Evolutionary conservation across 2,329 filamentous ascomycete species (phyloP).

Genomic region (Talaromyces sp.): DNA sequence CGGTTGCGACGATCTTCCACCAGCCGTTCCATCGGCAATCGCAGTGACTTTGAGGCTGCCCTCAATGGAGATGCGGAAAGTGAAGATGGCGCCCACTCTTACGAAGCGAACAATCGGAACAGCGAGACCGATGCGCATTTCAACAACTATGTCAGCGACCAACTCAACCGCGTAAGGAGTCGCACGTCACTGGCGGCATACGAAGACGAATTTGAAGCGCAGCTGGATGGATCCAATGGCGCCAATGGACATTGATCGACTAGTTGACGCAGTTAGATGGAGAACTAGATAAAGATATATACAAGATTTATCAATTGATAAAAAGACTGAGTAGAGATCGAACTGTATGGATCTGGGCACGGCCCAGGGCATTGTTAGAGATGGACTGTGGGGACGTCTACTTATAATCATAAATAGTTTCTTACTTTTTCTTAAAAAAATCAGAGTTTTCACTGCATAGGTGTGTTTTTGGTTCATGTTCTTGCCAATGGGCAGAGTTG

Average conservation of each 20-base stretch:
- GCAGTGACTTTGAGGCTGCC: conserved; percentile 67
- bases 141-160: conserved; percentile 74
- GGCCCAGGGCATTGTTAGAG: too few relatives aligned
- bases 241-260: conserved; percentile 17
- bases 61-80: conserved; percentile 26
- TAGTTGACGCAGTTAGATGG: background rate
- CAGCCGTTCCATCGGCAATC: conserved; percentile 73
- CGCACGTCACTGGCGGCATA: conserved; percentile 48
- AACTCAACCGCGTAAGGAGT: conserved; percentile 68
- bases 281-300: background rate
- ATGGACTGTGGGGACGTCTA: too few relatives aligned
- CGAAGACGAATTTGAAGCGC: conserved; percentile 60
- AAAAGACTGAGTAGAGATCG: background rate
- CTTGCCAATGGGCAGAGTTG: background rate
- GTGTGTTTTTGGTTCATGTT: background rate
- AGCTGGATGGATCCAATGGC: conserved; percentile 38
- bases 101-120: background rate
- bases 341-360: too few relatives aligned
- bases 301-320: background rate
- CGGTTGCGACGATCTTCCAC: conserved; percentile 73
- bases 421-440: too few relatives aligned
- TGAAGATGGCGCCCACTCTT: conserved; percentile 28
- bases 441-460: too few relatives aligned
- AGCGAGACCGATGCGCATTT: conserved; percentile 63
- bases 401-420: too few relatives aligned